Conservation (phyloP, 148 eudicot species). For the Linanthus parryae region DNA sequence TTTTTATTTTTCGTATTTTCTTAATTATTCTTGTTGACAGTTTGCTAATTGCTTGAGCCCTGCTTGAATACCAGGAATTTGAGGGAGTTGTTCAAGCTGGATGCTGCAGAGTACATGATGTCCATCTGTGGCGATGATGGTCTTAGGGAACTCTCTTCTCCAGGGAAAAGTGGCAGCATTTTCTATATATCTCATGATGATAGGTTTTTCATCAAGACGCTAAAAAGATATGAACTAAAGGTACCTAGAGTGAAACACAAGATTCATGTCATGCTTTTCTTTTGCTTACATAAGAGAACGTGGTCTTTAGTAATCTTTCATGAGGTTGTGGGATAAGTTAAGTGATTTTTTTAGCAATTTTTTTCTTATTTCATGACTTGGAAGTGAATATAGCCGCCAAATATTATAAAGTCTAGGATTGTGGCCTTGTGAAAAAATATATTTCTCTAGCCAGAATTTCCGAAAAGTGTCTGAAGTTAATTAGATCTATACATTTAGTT, state of each 20-base stretch:
- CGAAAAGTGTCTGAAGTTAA: too few species aligned
- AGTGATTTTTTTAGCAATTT: too few species aligned
- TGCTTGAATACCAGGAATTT: constrained; percentile 57
- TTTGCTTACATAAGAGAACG: too few species aligned
- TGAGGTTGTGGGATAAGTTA: too few species aligned
- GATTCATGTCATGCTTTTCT: too few species aligned
- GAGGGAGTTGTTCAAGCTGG: constrained; percentile 93
- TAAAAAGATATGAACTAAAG: constrained; percentile 72
- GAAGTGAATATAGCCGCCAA: too few species aligned
- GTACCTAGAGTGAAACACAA: constrained; percentile 18
- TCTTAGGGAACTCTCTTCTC: constrained; percentile 74
- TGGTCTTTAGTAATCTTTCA: too few species aligned
- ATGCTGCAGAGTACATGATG: constrained; percentile 99
- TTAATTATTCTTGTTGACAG: neutral
- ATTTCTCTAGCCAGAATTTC: too few species aligned
- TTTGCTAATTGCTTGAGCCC: neutral
- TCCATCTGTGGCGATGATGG: constrained; percentile 97
- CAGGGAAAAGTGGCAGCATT: constrained; percentile 97
- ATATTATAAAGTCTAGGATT: too few species aligned
- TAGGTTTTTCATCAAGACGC: constrained; percentile 88
- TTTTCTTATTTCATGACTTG: too few species aligned
- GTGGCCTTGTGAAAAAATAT: too few species aligned
- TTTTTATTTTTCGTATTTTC: neutral
- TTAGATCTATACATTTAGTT: too few species aligned
- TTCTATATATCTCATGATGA: constrained; percentile 90